phyloP scores from a whole-genome alignment of 257 asterid species.

The Solanum lycopersicoides region DNA sequence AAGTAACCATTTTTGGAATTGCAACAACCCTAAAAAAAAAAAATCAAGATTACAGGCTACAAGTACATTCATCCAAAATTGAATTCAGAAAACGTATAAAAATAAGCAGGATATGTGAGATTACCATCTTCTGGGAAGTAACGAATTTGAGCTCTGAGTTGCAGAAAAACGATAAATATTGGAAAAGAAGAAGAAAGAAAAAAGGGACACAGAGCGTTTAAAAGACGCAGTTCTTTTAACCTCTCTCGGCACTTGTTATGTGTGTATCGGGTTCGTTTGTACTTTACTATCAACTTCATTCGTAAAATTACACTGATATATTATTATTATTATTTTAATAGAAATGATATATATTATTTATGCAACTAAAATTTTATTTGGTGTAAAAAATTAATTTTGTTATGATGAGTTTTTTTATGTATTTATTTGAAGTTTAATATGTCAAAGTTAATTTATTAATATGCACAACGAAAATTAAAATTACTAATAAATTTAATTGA shows the following conservation, averaged over 20 bases:
- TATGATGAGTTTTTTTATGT: neutral
- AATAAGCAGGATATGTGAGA: neutral
- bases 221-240: neutral
- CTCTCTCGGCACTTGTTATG: neutral
- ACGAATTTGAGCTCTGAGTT: neutral
- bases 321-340: too few species aligned
- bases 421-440: neutral
- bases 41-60: neutral
- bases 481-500: neutral
- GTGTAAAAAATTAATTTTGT: neutral
- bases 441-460: neutral
- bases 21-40: neutral
- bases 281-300: too few species aligned
- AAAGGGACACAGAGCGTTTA: neutral
- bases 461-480: too few species aligned
- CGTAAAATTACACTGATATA: too few species aligned
- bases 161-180: neutral
- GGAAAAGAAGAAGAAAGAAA: neutral
- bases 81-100: neutral
- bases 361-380: too few species aligned
- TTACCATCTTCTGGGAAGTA: neutral
- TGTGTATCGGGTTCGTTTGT: neutral
- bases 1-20: neutral
- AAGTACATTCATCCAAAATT: neutral
- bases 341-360: too few species aligned